Evolutionary conservation across 2,329 filamentous ascomycete genomes (phyloP).

Genomic region (Ophiostoma sp.): DNA sequence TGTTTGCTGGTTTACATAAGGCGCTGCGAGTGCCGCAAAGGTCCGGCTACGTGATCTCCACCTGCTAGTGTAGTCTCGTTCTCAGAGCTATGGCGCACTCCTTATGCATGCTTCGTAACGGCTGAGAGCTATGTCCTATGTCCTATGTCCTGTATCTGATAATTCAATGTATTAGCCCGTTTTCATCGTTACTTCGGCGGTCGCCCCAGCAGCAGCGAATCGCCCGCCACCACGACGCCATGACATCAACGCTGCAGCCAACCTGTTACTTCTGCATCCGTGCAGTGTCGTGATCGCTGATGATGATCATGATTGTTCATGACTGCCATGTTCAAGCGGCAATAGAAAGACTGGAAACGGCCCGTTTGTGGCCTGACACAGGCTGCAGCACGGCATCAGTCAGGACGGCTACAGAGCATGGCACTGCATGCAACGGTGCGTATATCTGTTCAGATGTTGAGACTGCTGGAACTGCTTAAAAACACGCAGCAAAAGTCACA

Average conservation of each 20-base stretch:
- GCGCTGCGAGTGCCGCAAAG: background rate
- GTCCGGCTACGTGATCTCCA: background rate
- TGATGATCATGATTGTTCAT: background rate
- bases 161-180: too few relatives aligned
- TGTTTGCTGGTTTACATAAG: slow-evolving; percentile 6
- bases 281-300: background rate
- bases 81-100: background rate
- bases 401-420: background rate
- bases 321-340: background rate
- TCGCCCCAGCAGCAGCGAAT: too few relatives aligned
- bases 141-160: too few relatives aligned
- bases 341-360: background rate
- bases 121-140: slow-evolving; percentile 6
- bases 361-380: slow-evolving; percentile 8
- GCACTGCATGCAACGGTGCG: background rate
- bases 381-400: background rate
- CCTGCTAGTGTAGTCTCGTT: background rate
- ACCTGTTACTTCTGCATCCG: too few relatives aligned
- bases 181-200: too few relatives aligned
- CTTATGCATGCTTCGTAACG: background rate
- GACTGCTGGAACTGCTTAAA: background rate
- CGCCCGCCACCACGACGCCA: too few relatives aligned
- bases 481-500: background rate
- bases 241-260: too few relatives aligned
- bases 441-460: too few relatives aligned